phyloP scores from a whole-genome alignment of 2,329 filamentous ascomycete genomes.

The Cordyceps javanica region DNA sequence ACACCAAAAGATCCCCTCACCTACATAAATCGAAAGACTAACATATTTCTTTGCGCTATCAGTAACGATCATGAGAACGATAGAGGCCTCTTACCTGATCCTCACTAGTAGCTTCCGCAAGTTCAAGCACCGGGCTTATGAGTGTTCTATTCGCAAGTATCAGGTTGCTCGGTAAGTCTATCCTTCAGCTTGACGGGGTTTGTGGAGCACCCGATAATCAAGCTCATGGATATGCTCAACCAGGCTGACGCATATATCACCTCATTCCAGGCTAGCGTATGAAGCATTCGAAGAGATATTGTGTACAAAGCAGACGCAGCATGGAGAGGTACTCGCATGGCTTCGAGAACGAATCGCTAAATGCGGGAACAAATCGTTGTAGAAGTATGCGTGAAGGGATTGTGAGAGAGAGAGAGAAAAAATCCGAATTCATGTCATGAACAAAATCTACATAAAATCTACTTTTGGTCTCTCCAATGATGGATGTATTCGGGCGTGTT shows the following conservation, averaged over 20 bases:
- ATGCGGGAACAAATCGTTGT: constrained; percentile 19
- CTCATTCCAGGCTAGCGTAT: constrained; percentile 53
- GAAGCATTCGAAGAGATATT: constrained; percentile 66
- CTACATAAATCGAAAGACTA: neutral
- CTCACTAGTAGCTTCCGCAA: constrained; percentile 50
- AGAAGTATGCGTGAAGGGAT: neutral
- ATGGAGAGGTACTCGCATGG: constrained; percentile 61
- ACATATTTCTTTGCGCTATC: neutral
- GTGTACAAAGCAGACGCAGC: constrained; percentile 63
- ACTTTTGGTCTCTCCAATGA: neutral
- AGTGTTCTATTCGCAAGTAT: constrained; percentile 51
- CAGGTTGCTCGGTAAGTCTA: constrained; percentile 57
- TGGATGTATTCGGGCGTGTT: neutral
- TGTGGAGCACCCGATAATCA: neutral
- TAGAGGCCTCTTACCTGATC: constrained; percentile 57
- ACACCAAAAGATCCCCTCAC: too few species aligned
- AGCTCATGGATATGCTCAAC: neutral
- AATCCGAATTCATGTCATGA: too few species aligned
- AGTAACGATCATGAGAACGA: constrained; percentile 61
- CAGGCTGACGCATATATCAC: neutral
- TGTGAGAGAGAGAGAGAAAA: too few species aligned
- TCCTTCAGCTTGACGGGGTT: neutral
- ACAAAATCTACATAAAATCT: neutral
- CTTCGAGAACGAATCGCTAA: constrained; percentile 44
- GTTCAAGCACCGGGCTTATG: constrained; percentile 42